These are phyloP conservation scores for Tuber indicum DNA, from an alignment of 495 filamentous ascomycete genomes.

Conservation along the genomic window DNA sequence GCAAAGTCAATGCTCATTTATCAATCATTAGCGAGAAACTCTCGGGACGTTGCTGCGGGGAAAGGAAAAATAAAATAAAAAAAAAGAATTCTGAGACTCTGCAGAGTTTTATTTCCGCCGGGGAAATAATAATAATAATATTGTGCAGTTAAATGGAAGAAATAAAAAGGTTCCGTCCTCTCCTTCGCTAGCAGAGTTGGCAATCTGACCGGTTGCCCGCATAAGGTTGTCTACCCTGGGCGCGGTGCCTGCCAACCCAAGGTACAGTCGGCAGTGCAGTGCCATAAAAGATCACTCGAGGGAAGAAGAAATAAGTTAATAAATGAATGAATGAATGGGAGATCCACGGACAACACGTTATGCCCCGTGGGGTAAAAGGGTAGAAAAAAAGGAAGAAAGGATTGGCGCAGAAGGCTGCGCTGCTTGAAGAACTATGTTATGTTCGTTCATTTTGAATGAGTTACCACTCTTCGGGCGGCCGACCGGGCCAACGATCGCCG, in stretches of 20 bases:
- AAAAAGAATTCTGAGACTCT: neutral
- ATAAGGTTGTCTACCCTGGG: neutral
- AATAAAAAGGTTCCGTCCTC: neutral
- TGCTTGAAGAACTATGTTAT: neutral
- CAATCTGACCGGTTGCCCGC: neutral
- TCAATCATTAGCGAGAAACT: neutral
- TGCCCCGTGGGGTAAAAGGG: neutral
- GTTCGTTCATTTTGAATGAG: neutral
- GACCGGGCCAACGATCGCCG: neutral
- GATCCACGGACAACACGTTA: neutral
- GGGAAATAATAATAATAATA: neutral
- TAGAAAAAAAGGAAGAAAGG: neutral
- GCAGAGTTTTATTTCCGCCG: neutral
- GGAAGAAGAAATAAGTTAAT: neutral
- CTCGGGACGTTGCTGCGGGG: neutral
- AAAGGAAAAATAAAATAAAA: neutral
- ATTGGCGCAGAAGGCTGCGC: neutral
- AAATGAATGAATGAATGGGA: neutral
- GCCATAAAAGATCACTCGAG: neutral
- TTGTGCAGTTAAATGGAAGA: neutral
- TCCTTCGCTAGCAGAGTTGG: neutral
- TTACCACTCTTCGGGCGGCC: neutral
- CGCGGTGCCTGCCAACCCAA: neutral
- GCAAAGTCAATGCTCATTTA: neutral
- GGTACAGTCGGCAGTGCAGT: no score